Evolutionary conservation across 2,329 filamentous ascomycete genomes (phyloP).

Genomic region (Colletotrichum gloeosporioides): DNA sequence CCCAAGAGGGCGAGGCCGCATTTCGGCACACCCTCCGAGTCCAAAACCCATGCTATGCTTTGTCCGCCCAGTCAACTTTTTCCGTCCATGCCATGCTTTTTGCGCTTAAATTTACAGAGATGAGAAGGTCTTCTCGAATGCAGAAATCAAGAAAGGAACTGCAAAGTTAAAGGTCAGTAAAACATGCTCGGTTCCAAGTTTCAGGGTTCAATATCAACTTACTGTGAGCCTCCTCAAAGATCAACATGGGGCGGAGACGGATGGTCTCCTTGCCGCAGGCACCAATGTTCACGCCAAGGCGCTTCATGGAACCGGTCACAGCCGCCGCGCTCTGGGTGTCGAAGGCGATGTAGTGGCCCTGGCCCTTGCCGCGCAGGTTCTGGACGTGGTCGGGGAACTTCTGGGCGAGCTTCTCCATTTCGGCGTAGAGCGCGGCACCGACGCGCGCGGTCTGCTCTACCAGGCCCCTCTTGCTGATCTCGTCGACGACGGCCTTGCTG

Average conservation of each 20-base stretch:
- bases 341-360: conserved; percentile 82
- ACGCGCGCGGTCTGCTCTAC: conserved; percentile 70
- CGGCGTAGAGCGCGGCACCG: conserved; percentile 71
- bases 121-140: conserved; percentile 75
- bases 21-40: not conserved
- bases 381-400: conserved; percentile 73
- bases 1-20: not conserved
- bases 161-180: not conserved
- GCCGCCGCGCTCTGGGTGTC: conserved; percentile 74
- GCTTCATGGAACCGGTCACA: conserved; percentile 74
- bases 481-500: conserved; percentile 78
- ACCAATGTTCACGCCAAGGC: conserved; percentile 77
- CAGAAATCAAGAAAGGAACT: conserved; percentile 70
- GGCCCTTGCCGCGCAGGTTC: conserved; percentile 79
- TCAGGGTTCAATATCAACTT: not conserved
- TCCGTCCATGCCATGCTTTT: not conserved
- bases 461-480: conserved; percentile 72
- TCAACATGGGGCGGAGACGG: conserved; percentile 78
- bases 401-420: conserved; percentile 66
- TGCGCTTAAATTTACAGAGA: conserved; percentile 28
- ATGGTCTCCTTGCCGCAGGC: conserved; percentile 75
- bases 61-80: not conserved
- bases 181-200: not conserved
- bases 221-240: conserved; percentile 76
- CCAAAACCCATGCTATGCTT: conserved; percentile 10